Percentiles rank a stretch among this genome's conserved stretches.
Conservation (phyloP, 495 filamentous ascomycete genomes). For the Annulohypoxylon stygium region DNA sequence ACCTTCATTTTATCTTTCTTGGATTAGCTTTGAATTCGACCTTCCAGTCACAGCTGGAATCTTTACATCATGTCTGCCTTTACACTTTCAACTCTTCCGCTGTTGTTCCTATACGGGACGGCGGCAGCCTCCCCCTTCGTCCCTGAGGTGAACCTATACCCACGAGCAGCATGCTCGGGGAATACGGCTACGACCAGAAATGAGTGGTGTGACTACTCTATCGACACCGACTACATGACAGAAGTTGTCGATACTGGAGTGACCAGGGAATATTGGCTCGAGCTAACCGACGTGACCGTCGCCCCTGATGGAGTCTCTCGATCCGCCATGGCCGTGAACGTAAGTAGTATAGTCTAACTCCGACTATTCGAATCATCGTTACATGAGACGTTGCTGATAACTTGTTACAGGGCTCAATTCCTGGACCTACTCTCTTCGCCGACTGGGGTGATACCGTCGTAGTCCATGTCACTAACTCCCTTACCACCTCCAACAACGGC, state of each 20-base stretch:
- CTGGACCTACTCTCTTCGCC: constrained; percentile 58
- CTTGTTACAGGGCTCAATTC: constrained; percentile 51
- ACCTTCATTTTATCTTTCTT: constrained; percentile 15
- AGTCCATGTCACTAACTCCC: constrained; percentile 41
- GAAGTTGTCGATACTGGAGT: constrained; percentile 63
- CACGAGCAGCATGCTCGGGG: constrained; percentile 54
- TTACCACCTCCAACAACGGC: constrained; percentile 41
- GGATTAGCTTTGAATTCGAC: not conserved
- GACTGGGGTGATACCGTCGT: constrained; percentile 63
- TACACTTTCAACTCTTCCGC: constrained; percentile 30
- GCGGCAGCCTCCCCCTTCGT: constrained; percentile 35
- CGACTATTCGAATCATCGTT: not conserved
- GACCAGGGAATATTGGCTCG: constrained; percentile 60
- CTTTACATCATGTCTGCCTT: constrained; percentile 35
- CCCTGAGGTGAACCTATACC: constrained; percentile 33
- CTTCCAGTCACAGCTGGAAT: constrained; percentile 4
- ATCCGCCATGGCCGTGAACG: constrained; percentile 58
- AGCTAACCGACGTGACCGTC: constrained; percentile 58
- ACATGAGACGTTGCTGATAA: not conserved
- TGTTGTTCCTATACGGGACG: constrained; percentile 28
- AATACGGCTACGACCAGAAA: constrained; percentile 57
- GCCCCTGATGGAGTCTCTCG: constrained; percentile 64
- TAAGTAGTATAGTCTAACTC: constrained; percentile 6
- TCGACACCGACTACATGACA: constrained; percentile 68
- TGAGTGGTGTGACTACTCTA: constrained; percentile 58